Evolutionary conservation across 2,329 filamentous ascomycete genomes (phyloP).

Genomic region (Pseudogymnoascus sp.): DNA sequence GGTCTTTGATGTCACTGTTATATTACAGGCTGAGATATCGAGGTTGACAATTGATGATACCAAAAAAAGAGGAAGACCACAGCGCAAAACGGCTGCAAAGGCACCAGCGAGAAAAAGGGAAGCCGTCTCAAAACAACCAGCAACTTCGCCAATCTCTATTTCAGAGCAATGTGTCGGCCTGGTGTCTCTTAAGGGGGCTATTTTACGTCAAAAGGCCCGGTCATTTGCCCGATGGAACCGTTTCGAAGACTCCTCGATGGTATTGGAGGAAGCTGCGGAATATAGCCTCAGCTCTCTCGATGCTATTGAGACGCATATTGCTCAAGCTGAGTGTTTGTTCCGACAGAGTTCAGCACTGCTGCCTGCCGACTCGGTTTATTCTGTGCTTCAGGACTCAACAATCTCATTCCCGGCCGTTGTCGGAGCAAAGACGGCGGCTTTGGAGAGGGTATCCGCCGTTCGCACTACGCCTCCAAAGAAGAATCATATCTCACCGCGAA

Average conservation of each 20-base stretch:
- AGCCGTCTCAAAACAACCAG: conserved; percentile 18
- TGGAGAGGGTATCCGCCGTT: conserved; percentile 19
- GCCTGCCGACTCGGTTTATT: conserved; percentile 75
- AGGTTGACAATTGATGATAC: conserved; percentile 26
- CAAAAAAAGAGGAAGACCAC: conserved; percentile 23
- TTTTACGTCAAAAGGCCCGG: conserved; percentile 44
- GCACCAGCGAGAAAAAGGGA: conserved; percentile 16
- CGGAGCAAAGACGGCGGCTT: conserved; percentile 16
- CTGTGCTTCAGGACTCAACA: conserved; percentile 85
- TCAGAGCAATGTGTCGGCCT: conserved; percentile 29
- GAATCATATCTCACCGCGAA: neutral
- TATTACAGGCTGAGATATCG: conserved; percentile 20
- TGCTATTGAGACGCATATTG: conserved; percentile 46
- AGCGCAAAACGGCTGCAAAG: conserved; percentile 26
- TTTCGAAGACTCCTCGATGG: conserved; percentile 50
- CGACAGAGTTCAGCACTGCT: conserved; percentile 65
- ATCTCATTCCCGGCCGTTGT: conserved; percentile 72
- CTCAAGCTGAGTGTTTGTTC: conserved; percentile 61
- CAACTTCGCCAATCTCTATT: conserved; percentile 16
- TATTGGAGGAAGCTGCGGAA: conserved; percentile 46
- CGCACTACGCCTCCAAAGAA: conserved; percentile 22
- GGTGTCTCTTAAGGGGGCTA: conserved; percentile 38
- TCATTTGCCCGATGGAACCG: conserved; percentile 33
- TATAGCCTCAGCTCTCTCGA: conserved; percentile 36
- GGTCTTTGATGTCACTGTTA: conserved; percentile 15